These are phyloP conservation scores for Phytopythium cucurbitacearum DNA, from an alignment of 352 stramenopile genomes.

Conservation along the genomic window DNA sequence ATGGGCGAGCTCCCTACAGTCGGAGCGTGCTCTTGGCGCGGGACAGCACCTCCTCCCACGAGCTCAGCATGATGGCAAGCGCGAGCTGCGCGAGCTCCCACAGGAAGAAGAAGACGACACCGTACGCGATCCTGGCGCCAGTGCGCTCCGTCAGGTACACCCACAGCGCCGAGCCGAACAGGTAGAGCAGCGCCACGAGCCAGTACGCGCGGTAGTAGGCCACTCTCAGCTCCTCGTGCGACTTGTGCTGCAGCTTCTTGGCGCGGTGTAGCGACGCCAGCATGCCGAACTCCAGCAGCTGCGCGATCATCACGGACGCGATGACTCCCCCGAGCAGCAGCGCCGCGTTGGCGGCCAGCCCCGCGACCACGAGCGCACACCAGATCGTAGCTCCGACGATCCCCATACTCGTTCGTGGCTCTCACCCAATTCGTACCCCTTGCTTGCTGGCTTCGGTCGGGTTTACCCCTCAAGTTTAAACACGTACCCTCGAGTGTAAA, in stretches of 20 bases:
- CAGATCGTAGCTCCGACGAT: background rate
- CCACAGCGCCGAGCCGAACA: constrained; percentile 39
- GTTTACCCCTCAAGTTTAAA: too few species aligned
- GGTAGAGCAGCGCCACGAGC: constrained; percentile 37
- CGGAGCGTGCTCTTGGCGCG: constrained; percentile 22
- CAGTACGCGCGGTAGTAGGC: constrained; percentile 71
- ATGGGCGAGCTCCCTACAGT: background rate
- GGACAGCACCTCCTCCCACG: constrained; percentile 42
- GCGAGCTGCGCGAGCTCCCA: constrained; percentile 55
- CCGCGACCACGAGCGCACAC: constrained; percentile 4
- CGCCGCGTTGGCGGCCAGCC: constrained; percentile 15
- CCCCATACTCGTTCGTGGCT: background rate
- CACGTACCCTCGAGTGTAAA: too few species aligned
- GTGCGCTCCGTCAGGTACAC: constrained; percentile 58
- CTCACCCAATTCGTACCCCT: too few species aligned
- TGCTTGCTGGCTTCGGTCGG: too few species aligned
- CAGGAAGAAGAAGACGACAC: constrained; percentile 40
- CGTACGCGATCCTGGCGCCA: constrained; percentile 40
- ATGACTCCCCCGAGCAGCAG: constrained; percentile 27
- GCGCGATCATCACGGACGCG: constrained; percentile 51
- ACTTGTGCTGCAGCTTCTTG: constrained; percentile 36
- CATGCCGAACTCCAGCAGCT: constrained; percentile 34
- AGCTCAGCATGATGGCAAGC: constrained; percentile 51
- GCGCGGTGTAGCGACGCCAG: constrained; percentile 38
- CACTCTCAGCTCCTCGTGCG: constrained; percentile 26